Evolutionary conservation across 1,284 basidiomycete genomes (phyloP), one percentile per base, ranked within the genome.

Genomic region (Sporisorium graminicola): DNA sequence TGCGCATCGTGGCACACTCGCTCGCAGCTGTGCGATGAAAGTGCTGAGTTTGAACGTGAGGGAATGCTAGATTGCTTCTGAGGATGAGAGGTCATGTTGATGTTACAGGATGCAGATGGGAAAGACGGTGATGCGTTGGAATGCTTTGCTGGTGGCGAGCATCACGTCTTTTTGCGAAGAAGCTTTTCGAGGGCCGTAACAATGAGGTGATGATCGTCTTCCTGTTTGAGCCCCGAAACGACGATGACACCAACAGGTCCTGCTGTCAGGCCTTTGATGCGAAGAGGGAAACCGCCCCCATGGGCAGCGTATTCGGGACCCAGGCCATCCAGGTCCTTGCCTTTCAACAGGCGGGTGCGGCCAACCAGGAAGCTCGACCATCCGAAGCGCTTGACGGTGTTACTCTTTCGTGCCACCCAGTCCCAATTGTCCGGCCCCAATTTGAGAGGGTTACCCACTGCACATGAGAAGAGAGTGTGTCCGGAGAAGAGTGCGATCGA

Each of bases 251-350:
- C 79, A 8, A 71, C 62, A 0, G 74, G 74, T 2, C 59, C 76
- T 0, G 61, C 55, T 14, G 47, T 44, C 18, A 52, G 26, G 0
- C 59, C 64, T n/a, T 58, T 43, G 29, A 81, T 44, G 22, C 58
- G 44, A 52, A 79, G 62, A 1, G 78, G 76, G 33, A 77, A 79
- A 1, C 59, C 76, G 14, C 78, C 78, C 4, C 78, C 78, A 27
- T 80, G 78, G 2, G 78, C 78, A 16, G 78, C 78, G 26, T 70
- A 78, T 13, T 78, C 77, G 5, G 52, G 29, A 12, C 78, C 78
- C n/a, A 79, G 44, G 3, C 70, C 68, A 43, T 79, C 72, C 7
- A 79, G 51, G 26, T 67, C 60, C 20, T 73, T 72, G n/a, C 69
- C 65, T 40, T 72, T 70, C 13, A 57, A 29, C 18, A 75, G 18